Percentiles rank a stretch among this genome's conserved stretches.
phyloP scores from a whole-genome alignment of 371 early-diverging fungal species.

The Capillidium heterosporum region DNA sequence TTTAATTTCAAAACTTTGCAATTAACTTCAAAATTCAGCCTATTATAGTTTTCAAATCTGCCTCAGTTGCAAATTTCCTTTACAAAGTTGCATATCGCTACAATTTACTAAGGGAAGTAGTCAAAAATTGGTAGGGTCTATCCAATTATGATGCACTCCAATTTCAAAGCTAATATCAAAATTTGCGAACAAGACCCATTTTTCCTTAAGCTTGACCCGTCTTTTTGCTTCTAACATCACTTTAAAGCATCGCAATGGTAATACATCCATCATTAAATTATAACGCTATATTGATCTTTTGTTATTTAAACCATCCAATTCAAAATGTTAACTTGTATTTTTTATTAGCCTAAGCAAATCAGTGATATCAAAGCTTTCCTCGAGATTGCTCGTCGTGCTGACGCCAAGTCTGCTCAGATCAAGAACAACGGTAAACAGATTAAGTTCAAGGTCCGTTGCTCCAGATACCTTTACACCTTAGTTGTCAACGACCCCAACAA shows the following conservation, averaged over 20 bases:
- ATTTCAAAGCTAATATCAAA: too few species aligned
- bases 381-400: constrained; percentile 88
- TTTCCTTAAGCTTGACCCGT: too few species aligned
- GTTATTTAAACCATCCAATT: neutral
- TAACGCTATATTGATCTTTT: neutral
- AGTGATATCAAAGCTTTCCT: constrained; percentile 97
- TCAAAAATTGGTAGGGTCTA: too few species aligned
- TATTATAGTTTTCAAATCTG: too few species aligned
- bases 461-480: constrained; percentile 93
- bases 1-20: too few species aligned
- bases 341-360: constrained; percentile 88
- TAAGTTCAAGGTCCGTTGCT: constrained; percentile 99
- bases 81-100: too few species aligned
- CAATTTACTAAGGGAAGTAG: too few species aligned
- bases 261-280: neutral
- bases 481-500: constrained; percentile 87
- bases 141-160: too few species aligned
- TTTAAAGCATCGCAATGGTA: neutral
- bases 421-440: constrained; percentile 88
- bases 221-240: too few species aligned
- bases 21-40: too few species aligned
- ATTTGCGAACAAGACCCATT: too few species aligned
- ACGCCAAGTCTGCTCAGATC: constrained; percentile 84
- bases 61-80: too few species aligned
- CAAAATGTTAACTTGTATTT: neutral